Evolutionary conservation across 2,329 filamentous ascomycete species (phyloP).

Genomic region (Clonostachys solani): DNA sequence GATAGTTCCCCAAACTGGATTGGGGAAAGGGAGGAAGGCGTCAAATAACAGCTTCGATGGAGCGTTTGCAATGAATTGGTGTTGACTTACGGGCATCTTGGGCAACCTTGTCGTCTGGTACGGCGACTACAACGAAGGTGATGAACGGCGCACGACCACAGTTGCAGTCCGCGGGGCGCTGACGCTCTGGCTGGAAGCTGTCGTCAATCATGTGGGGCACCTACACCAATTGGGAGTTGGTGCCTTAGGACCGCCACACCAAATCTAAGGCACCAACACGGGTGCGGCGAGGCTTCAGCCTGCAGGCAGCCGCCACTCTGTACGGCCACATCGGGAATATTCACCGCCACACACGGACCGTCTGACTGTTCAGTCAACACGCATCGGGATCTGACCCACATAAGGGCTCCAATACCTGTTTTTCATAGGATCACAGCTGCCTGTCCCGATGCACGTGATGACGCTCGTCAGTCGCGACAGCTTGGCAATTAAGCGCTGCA

Average conservation of each 20-base stretch:
- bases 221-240: constrained; percentile 9
- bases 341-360: no score
- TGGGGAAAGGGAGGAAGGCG: background rate
- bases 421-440: no score
- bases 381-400: no score
- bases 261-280: no score
- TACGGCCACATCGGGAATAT: no score
- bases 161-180: constrained; percentile 19
- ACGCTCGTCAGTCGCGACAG: constrained; percentile 26
- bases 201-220: constrained; percentile 22
- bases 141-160: constrained; percentile 4
- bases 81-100: constrained; percentile 41
- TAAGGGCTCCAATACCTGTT: no score
- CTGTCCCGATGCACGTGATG: constrained; percentile 30
- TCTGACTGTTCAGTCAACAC: no score
- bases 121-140: background rate
- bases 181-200: constrained; percentile 20
- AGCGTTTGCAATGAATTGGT: background rate
- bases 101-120: constrained; percentile 12
- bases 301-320: no score
- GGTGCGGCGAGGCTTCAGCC: no score
- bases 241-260: constrained; percentile 9
- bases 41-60: background rate
- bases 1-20: background rate
- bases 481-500: no score